phyloP scores from a whole-genome alignment of 495 filamentous ascomycete species.

The Penicillium daleae region DNA sequence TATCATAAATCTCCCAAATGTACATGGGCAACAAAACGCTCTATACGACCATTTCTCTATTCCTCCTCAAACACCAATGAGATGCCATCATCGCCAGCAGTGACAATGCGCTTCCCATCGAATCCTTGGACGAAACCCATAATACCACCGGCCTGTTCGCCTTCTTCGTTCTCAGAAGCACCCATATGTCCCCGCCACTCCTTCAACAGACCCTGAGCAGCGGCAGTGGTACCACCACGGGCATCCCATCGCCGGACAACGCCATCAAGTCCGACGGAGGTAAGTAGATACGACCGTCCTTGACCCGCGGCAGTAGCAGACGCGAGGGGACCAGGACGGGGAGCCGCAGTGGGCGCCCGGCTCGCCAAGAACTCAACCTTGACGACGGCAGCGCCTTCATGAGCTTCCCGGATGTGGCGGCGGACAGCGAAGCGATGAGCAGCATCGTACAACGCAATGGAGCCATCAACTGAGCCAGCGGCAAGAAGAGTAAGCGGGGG shows the following conservation, averaged over 20 bases:
- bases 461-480: conserved; percentile 87
- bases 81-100: conserved; percentile 86
- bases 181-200: conserved; percentile 86
- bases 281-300: conserved; percentile 66
- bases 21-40: conserved; percentile 5
- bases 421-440: conserved; percentile 81
- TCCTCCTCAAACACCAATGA: conserved; percentile 70
- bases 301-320: conserved; percentile 34
- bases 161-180: conserved; percentile 69
- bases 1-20: conserved; percentile 26
- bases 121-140: conserved; percentile 85
- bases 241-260: conserved; percentile 87
- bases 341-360: conserved; percentile 25
- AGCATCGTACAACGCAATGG: conserved; percentile 84
- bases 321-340: conserved; percentile 30
- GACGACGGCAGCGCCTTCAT: conserved; percentile 83
- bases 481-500: conserved; percentile 78
- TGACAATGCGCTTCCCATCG: conserved; percentile 69
- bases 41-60: conserved; percentile 13
- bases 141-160: conserved; percentile 70
- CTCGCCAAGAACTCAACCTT: conserved; percentile 84
- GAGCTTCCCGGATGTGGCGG: conserved; percentile 73
- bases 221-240: conserved; percentile 71
- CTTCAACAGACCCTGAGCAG: conserved; percentile 64
- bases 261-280: conserved; percentile 82